Evolutionary conservation across 176 grass and related monocot genomes (phyloP).

Genomic region (Aegilops umbellulata): DNA sequence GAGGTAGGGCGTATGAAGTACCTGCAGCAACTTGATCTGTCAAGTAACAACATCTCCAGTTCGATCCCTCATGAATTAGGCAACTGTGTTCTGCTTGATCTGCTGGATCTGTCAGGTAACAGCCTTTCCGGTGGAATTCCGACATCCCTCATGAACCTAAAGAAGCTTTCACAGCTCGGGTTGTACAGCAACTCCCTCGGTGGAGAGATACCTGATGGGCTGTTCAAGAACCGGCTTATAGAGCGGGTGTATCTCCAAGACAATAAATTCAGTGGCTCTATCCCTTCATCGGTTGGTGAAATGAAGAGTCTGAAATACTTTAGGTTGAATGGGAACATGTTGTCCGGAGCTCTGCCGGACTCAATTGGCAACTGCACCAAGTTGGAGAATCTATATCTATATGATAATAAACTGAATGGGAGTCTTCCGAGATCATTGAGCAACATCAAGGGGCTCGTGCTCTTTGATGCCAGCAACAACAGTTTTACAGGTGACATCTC

Average conservation of each 20-base stretch:
- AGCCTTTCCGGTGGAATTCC: conserved; percentile 57
- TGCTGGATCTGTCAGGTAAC: conserved; percentile 54
- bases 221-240: conserved; percentile 46
- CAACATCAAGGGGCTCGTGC: conserved; percentile 34
- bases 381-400: conserved; percentile 52
- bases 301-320: conserved; percentile 35
- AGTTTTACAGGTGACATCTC: conserved; percentile 52
- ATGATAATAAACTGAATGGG: conserved; percentile 53
- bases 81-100: conserved; percentile 49
- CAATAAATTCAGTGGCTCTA: conserved; percentile 52
- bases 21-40: conserved; percentile 33
- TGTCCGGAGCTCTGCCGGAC: conserved; percentile 52
- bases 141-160: conserved; percentile 44
- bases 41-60: conserved; percentile 43
- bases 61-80: conserved; percentile 54
- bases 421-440: conserved; percentile 46
- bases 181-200: conserved; percentile 41
- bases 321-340: conserved; percentile 33
- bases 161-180: conserved; percentile 22
- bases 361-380: conserved; percentile 63
- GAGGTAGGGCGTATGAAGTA: conserved; percentile 38
- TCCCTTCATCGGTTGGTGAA: conserved; percentile 38
- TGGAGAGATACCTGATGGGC: conserved; percentile 48
- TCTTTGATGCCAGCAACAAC: conserved; percentile 45
- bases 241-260: conserved; percentile 41